These are phyloP conservation scores for Dioszegia hungarica DNA, from an alignment of 768 basidiomycete genomes.

Conservation along the genomic window DNA sequence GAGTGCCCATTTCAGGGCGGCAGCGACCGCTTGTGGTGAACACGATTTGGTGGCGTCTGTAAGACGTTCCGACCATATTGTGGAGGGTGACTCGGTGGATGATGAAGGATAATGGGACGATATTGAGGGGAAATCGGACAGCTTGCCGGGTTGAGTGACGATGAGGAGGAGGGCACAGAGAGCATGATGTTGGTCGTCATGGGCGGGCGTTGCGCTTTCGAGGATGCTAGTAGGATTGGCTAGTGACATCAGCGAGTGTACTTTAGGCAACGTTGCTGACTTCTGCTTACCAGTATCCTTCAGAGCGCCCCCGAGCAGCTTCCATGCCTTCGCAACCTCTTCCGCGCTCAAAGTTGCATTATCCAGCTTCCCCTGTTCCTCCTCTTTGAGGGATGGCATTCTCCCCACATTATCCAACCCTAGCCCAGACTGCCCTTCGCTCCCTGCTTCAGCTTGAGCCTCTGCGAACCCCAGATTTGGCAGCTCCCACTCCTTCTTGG, in stretches of 20 bases:
- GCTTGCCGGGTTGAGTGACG: conserved; percentile 6
- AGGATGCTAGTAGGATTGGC: neutral
- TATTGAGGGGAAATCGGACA: conserved; percentile 19
- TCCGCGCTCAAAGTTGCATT: conserved; percentile 7
- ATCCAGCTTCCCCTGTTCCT: conserved; percentile 16
- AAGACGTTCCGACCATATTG: conserved; percentile 14
- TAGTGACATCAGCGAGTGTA: neutral
- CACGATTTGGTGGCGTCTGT: neutral
- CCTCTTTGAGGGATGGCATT: conserved; percentile 3
- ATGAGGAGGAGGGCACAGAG: conserved; percentile 10
- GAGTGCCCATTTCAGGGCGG: conserved; percentile 20
- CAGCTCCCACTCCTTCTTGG: neutral
- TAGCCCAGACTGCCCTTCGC: conserved; percentile 1
- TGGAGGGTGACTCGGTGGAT: neutral
- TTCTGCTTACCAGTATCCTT: conserved; percentile 18
- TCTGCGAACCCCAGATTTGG: neutral
- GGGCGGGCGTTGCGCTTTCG: neutral
- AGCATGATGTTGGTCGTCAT: conserved; percentile 1
- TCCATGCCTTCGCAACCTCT: conserved; percentile 24
- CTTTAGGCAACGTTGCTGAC: neutral
- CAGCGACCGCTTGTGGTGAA: conserved; percentile 8
- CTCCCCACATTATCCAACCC: conserved; percentile 17
- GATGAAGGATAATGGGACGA: conserved; percentile 5
- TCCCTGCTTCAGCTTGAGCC: conserved; percentile 1
- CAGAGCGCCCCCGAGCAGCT: conserved; percentile 17